Evolutionary conservation across 1,139 yeast genomes (phyloP).

Genomic region (Diutina neorugosa): DNA sequence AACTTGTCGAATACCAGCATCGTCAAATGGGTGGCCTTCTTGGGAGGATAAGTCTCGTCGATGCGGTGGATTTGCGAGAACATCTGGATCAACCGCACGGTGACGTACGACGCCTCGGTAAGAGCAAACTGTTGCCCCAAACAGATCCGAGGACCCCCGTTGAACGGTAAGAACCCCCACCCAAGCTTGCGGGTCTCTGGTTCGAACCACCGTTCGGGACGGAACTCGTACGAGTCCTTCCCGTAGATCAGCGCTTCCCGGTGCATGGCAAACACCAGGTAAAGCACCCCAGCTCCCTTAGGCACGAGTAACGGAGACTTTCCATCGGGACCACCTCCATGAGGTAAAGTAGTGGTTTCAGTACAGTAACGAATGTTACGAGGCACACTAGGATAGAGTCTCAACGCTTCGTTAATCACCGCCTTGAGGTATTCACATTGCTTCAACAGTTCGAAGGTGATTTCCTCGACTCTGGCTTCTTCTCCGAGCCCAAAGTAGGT

Average conservation of each 20-base stretch:
- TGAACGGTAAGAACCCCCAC: conserved; percentile 31
- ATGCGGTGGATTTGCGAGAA: conserved; percentile 7
- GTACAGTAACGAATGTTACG: conserved; percentile 34
- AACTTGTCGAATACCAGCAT: neutral
- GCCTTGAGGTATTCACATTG: conserved; percentile 35
- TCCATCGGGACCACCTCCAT: conserved; percentile 39
- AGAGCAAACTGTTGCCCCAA: conserved; percentile 41
- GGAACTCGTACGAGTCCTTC: conserved; percentile 32
- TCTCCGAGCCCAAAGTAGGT: conserved; percentile 25
- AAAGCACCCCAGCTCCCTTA: conserved; percentile 34
- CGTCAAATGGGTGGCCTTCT: neutral
- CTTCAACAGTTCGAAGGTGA: conserved; percentile 39
- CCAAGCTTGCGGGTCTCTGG: conserved; percentile 26
- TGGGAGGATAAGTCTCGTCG: neutral
- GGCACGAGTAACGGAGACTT: conserved; percentile 28
- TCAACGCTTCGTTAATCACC: conserved; percentile 37
- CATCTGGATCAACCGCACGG: conserved; percentile 22
- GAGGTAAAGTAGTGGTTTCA: conserved; percentile 35
- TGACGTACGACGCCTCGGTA: conserved; percentile 39
- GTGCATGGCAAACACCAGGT: conserved; percentile 34
- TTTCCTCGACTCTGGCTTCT: conserved; percentile 15
- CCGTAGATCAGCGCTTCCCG: conserved; percentile 35
- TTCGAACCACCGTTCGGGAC: conserved; percentile 45
- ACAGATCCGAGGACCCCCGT: conserved; percentile 12
- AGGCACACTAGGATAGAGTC: conserved; percentile 48